phyloP scores from a whole-genome alignment of 805 yeast genomes.

The Ogataea sp. region DNA sequence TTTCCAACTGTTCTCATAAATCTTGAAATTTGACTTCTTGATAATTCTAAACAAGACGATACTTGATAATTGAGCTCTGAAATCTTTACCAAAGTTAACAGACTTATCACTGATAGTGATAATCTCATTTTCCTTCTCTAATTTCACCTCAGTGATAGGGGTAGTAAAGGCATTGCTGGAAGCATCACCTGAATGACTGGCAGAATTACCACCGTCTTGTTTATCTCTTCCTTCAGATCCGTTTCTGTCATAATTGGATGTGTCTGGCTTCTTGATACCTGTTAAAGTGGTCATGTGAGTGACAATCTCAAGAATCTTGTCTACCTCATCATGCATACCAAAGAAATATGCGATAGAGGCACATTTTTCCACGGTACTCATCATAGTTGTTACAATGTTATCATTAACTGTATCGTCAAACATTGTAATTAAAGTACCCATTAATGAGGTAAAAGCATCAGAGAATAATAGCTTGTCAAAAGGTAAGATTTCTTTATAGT shows the following conservation, averaged over 20 bases:
- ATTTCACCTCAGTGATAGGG: constrained; percentile 36
- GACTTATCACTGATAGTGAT: constrained; percentile 77
- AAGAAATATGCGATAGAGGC: constrained; percentile 68
- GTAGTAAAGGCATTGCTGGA: too few relatives aligned
- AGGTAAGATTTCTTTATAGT: constrained; percentile 28
- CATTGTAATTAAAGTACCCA: constrained; percentile 65
- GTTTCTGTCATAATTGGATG: not conserved
- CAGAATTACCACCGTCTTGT: too few relatives aligned
- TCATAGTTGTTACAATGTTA: constrained; percentile 76
- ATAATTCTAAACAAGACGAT: constrained; percentile 78
- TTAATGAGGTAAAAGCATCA: constrained; percentile 52
- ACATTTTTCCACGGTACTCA: constrained; percentile 81
- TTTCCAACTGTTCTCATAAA: constrained; percentile 45
- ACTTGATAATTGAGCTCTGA: constrained; percentile 84
- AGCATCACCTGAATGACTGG: constrained; percentile 26
- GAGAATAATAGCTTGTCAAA: constrained; percentile 71
- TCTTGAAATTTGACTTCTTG: constrained; percentile 44
- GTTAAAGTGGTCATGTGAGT: constrained; percentile 64
- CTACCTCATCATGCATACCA: constrained; percentile 47
- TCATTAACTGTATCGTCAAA: constrained; percentile 89
- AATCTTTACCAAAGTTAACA: constrained; percentile 80
- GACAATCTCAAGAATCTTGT: constrained; percentile 56
- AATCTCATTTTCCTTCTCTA: constrained; percentile 46
- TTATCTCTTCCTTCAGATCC: constrained; percentile 14
- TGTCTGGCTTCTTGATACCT: constrained; percentile 26